Base-by-base conservation (phyloP, 2,329 filamentous ascomycete genomes). In the Aspergillus sojae region DNA sequence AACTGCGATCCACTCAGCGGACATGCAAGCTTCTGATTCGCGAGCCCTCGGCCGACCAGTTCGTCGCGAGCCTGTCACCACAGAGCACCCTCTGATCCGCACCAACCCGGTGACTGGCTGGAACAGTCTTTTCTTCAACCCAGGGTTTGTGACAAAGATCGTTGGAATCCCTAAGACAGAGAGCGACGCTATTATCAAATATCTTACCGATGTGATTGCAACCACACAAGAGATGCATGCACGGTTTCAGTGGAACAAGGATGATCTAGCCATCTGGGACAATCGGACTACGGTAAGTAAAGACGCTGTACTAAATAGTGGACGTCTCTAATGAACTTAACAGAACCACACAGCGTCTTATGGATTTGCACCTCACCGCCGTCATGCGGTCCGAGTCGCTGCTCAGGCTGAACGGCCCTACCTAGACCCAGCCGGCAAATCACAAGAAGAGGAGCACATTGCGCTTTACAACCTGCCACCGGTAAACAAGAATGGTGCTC, bases 201-300 rank as follows among this genome's bases (percentile, higher is more conserved):
- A 83, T 54, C 77, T 88, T 39, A 86, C 85, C 39, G 83, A 86
- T 68, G 77, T 87, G 28, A 80, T 88, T 7, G 76, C 82, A 3
- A 85, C 84, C 1, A 86, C 82, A 7, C 89, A 90, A 48, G 91
- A 93, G 74, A 81, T 90, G 63, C 89, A 92, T 69, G 89, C 86
- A 6, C 83, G 90, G 21, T 87, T 89, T 71, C 83, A 85, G 67
- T 90, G 89, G 88, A 81, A 83, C 50, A 84, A 86, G 65, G 83
- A 86, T 48, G 89, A 90, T 62, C 86, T 91, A 1, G 88, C 88
- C 0, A 83, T 91, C 62, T 91, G 89, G 88, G 88, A 91, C 71
- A 91, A 90, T 66, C 79, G 88, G 21, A 78, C 83, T 43, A 83
- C 81, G 53, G 83, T 87, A 71, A 70, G 78, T 73, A 26, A 41